phyloP scores from a whole-genome alignment of 257 asterid species.

The Nicotiana paniculata region DNA sequence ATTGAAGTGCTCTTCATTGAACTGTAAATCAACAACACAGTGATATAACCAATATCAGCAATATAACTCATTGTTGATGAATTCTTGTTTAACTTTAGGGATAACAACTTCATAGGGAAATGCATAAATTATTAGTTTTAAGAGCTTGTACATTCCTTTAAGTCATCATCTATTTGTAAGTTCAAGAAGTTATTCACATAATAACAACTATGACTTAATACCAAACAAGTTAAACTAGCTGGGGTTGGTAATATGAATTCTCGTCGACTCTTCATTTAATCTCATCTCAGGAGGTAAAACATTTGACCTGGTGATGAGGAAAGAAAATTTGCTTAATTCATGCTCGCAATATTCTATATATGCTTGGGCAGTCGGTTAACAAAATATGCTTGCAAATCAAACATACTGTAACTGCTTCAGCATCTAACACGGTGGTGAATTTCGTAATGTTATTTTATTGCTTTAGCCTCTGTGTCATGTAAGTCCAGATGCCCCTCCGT shows the following conservation, averaged over 20 bases:
- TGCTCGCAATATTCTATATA: neutral
- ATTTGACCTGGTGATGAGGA: neutral
- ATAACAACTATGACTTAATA: too few relatives aligned
- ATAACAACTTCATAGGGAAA: neutral
- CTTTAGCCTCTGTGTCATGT: neutral
- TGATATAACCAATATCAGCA: neutral
- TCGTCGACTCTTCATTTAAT: too few relatives aligned
- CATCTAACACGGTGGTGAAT: neutral
- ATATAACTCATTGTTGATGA: neutral
- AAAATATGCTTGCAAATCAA: neutral
- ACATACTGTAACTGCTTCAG: neutral
- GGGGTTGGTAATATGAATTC: too few relatives aligned
- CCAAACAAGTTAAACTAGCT: too few relatives aligned
- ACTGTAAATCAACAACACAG: neutral
- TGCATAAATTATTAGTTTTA: neutral
- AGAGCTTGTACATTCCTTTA: neutral
- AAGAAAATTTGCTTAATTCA: neutral
- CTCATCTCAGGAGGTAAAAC: too few relatives aligned
- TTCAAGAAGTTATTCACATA: too few relatives aligned
- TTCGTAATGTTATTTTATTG: neutral
- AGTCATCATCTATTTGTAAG: too few relatives aligned
- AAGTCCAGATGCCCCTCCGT: neutral
- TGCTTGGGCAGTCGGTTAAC: neutral
- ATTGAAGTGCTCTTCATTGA: neutral
- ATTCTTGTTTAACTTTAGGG: neutral